These are phyloP conservation scores for Botrytis medusae DNA, from an alignment of 2,329 filamentous ascomycete genomes.

Conservation along the genomic window DNA sequence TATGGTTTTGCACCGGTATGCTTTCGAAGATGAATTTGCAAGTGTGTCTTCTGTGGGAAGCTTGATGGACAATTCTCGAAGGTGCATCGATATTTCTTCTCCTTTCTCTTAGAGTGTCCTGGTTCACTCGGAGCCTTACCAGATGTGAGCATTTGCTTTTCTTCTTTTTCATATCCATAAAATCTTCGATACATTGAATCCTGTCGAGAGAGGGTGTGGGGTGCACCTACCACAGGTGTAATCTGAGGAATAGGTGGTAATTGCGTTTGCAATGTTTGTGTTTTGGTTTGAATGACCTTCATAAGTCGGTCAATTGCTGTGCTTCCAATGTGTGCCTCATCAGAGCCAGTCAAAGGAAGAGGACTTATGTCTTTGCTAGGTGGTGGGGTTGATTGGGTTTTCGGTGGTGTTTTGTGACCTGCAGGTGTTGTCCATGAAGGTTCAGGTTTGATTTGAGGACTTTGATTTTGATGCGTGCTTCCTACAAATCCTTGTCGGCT, in stretches of 20 bases:
- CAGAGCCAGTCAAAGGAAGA: slow-evolving; percentile 17
- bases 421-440: slow-evolving; percentile 29
- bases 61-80: slow-evolving; percentile 74
- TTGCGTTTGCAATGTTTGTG: slow-evolving; percentile 43
- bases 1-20: slow-evolving; percentile 92
- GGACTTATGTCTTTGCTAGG: slow-evolving; percentile 24
- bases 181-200: slow-evolving; percentile 15
- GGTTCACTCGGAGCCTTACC: slow-evolving; percentile 30
- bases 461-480: slow-evolving; percentile 39
- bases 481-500: slow-evolving; percentile 38
- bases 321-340: slow-evolving; percentile 60
- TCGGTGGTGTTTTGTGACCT: background rate
- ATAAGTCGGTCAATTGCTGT: slow-evolving; percentile 86
- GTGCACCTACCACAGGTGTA: slow-evolving; percentile 35
- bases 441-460: slow-evolving; percentile 43
- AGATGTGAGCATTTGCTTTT: slow-evolving; percentile 33
- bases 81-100: slow-evolving; percentile 71
- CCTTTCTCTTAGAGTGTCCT: slow-evolving; percentile 26
- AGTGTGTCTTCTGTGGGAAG: slow-evolving; percentile 89
- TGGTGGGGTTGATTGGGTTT: background rate
- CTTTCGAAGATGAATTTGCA: slow-evolving; percentile 83
- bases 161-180: slow-evolving; percentile 20
- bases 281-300: slow-evolving; percentile 78
- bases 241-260: slow-evolving; percentile 28
- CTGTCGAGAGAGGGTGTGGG: slow-evolving; percentile 37